These are phyloP conservation scores for Cordyceps sp. DNA, from an alignment of 2,329 filamentous ascomycete genomes.

Conservation along the genomic window DNA sequence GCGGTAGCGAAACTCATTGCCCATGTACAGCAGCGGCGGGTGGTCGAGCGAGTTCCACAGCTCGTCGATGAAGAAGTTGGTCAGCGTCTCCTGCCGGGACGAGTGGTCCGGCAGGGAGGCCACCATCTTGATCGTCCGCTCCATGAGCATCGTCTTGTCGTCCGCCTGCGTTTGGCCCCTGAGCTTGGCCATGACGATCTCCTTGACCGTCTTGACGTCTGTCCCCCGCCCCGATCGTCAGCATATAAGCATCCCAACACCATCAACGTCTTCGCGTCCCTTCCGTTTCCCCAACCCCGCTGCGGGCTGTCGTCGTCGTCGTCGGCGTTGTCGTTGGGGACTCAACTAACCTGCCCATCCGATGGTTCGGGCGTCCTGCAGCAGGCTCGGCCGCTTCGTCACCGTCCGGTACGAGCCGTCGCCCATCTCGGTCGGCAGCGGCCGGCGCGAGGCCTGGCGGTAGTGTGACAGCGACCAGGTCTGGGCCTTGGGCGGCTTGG, in stretches of 20 bases:
- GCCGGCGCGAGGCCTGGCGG: conserved; percentile 34
- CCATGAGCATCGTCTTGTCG: conserved; percentile 67
- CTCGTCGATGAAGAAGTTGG: conserved; percentile 49
- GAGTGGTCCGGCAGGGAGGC: conserved; percentile 46
- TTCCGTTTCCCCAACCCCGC: background rate
- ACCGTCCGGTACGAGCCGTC: conserved; percentile 40
- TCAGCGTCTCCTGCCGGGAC: conserved; percentile 42
- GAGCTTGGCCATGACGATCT: conserved; percentile 43
- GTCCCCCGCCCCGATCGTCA: conserved; percentile 12
- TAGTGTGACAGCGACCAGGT: conserved; percentile 13
- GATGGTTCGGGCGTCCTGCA: conserved; percentile 40
- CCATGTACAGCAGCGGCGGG: conserved; percentile 49
- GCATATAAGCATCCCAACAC: background rate
- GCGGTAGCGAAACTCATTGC: conserved; percentile 47
- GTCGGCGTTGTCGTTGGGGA: background rate
- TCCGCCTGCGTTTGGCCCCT: conserved; percentile 47
- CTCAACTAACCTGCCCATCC: conserved; percentile 23
- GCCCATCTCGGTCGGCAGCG: conserved; percentile 44
- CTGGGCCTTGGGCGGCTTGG: conserved; percentile 3
- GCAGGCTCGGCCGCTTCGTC: conserved; percentile 31
- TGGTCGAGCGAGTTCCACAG: conserved; percentile 60
- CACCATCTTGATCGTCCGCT: conserved; percentile 54
- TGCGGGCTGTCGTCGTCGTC: background rate
- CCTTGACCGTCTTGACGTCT: conserved; percentile 47
- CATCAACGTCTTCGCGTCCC: background rate